Percentiles rank a stretch among this genome's conserved stretches.
These are phyloP conservation scores for Pisolithus thermaeus DNA, from an alignment of 1,284 basidiomycete species.

Conservation along the genomic window DNA sequence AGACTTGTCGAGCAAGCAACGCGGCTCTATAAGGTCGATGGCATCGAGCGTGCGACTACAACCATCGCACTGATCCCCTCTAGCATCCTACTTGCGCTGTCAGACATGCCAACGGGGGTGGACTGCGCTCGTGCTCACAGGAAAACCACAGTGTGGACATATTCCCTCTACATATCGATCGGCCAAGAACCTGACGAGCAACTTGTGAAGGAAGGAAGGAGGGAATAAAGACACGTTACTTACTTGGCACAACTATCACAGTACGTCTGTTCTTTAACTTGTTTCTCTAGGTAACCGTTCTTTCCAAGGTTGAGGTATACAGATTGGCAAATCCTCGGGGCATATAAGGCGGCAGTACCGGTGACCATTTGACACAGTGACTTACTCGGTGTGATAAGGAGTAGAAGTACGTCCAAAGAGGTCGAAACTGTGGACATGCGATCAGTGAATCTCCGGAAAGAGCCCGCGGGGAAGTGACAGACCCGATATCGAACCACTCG, in stretches of 20 bases:
- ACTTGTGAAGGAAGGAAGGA: neutral
- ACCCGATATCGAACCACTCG: constrained; percentile 91
- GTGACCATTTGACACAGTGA: constrained; percentile 1
- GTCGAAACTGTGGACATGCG: constrained; percentile 69
- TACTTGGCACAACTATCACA: constrained; percentile 87
- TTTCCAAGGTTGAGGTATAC: constrained; percentile 82
- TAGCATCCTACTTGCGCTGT: constrained; percentile 65
- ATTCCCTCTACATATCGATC: constrained; percentile 95
- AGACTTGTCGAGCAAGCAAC: constrained; percentile 82
- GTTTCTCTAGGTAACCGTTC: constrained; percentile 72
- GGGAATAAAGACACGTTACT: constrained; percentile 14
- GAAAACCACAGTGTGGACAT: constrained; percentile 86
- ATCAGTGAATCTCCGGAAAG: constrained; percentile 6
- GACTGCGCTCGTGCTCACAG: constrained; percentile 40
- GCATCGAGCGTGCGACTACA: constrained; percentile 93
- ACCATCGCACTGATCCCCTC: constrained; percentile 97
- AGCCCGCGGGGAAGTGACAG: constrained; percentile 15
- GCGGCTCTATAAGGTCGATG: constrained; percentile 91
- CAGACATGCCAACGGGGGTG: neutral
- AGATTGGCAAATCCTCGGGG: constrained; percentile 76
- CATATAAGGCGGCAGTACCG: constrained; percentile 4
- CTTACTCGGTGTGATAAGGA: constrained; percentile 82
- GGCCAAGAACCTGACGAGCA: constrained; percentile 70
- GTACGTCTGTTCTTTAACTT: constrained; percentile 88
- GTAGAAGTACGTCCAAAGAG: constrained; percentile 96